phyloP scores from a whole-genome alignment of 73 alveolate species.

The Blepharisma japonicum region DNA sequence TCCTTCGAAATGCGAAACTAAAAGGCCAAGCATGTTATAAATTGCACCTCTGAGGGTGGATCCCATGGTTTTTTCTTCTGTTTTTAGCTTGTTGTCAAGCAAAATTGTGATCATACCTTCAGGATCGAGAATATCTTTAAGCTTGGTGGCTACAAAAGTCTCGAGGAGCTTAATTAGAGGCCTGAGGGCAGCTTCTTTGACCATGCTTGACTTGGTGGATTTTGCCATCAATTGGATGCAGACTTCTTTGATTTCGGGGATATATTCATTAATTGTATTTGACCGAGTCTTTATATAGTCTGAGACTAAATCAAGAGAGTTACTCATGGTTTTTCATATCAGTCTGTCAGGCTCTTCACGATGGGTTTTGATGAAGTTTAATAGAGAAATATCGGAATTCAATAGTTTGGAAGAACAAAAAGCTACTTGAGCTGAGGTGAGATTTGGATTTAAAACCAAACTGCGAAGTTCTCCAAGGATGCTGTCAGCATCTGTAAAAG shows the following conservation, averaged over 20 bases:
- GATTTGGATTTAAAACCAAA: not conserved
- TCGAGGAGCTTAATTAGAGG: slow-evolving; percentile 15
- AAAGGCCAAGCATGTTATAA: slow-evolving; percentile 21
- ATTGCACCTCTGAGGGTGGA: slow-evolving; percentile 13
- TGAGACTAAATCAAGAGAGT: slow-evolving; percentile 5
- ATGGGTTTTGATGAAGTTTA: slow-evolving; percentile 13
- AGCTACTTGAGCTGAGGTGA: not conserved
- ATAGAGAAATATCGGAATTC: slow-evolving; percentile 31
- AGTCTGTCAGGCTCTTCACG: slow-evolving; percentile 16
- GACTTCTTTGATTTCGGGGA: slow-evolving; percentile 17
- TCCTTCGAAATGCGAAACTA: not conserved
- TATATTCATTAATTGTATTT: not conserved
- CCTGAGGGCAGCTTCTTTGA: slow-evolving; percentile 26
- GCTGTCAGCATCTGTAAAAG: slow-evolving; percentile 24
- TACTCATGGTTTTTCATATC: not conserved
- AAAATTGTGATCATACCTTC: not conserved
- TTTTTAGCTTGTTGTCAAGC: not conserved
- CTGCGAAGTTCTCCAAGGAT: not conserved
- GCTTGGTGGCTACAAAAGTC: not conserved
- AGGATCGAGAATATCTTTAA: slow-evolving; percentile 12
- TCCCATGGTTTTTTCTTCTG: slow-evolving; percentile 22
- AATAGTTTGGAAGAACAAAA: slow-evolving; percentile 25
- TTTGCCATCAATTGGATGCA: slow-evolving; percentile 28
- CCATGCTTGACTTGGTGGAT: slow-evolving; percentile 15
- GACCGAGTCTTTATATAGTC: not conserved